Conservation (phyloP, 1,284 basidiomycete genomes). For the Cystobasidiaceae sp. region DNA sequence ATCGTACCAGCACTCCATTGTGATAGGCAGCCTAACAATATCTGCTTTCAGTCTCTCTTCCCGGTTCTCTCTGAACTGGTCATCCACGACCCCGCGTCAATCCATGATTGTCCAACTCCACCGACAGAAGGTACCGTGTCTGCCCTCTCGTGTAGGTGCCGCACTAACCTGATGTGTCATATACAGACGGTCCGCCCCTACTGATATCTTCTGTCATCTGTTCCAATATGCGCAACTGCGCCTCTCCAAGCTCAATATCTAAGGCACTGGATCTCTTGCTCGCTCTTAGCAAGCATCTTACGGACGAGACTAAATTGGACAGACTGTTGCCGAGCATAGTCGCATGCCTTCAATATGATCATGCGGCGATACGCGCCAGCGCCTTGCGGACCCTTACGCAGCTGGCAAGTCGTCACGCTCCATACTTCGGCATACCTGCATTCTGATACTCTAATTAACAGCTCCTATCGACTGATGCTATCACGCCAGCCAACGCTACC, state of each 20-base stretch:
- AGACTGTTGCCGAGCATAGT: constrained; percentile 88
- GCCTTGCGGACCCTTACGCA: constrained; percentile 77
- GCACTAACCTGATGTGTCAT: neutral
- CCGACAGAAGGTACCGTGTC: neutral
- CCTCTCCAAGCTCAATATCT: constrained; percentile 77
- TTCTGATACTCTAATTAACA: constrained; percentile 44
- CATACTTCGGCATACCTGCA: neutral
- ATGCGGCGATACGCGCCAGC: constrained; percentile 69
- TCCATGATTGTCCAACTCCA: neutral
- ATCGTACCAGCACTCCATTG: neutral
- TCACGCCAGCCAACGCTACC: constrained; percentile 75
- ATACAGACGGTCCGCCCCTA: constrained; percentile 68
- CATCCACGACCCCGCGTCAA: neutral
- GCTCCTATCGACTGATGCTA: constrained; percentile 77
- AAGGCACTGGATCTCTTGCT: constrained; percentile 82
- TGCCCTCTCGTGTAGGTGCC: neutral
- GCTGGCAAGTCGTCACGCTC: constrained; percentile 57
- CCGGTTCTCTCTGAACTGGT: constrained; percentile 6
- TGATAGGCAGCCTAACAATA: neutral
- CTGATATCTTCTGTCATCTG: constrained; percentile 78
- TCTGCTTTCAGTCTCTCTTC: neutral
- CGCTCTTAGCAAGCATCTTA: constrained; percentile 72
- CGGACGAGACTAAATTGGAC: constrained; percentile 93
- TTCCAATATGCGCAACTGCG: constrained; percentile 83
- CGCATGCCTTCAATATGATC: constrained; percentile 79